Conservation (phyloP, 306 rosid genomes). For the Vigna unguiculata region DNA sequence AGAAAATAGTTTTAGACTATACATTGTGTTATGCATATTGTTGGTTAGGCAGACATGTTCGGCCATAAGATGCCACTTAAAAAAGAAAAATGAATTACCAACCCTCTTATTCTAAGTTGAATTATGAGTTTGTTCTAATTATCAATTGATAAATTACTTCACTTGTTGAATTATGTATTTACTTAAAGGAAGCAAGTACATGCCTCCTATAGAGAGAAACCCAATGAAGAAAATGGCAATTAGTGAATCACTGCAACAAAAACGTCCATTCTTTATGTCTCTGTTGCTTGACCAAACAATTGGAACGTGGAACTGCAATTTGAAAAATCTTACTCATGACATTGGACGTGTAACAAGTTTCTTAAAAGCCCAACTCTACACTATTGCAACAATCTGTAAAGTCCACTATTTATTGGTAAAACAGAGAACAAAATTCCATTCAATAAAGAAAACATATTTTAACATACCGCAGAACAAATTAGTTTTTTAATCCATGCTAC, state of each 20-base stretch:
- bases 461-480: background rate
- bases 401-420: background rate
- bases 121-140: too few relatives aligned
- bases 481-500: background rate
- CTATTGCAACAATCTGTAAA: background rate
- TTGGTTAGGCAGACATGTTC: too few relatives aligned
- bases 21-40: too few relatives aligned
- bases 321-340: background rate
- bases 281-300: background rate
- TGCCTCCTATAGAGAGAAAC: background rate
- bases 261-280: background rate
- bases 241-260: background rate
- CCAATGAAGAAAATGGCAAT: background rate
- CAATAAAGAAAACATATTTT: background rate
- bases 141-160: background rate
- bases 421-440: background rate
- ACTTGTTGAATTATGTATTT: background rate
- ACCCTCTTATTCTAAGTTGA: too few relatives aligned
- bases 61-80: too few relatives aligned
- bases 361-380: background rate
- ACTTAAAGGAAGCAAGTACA: too few relatives aligned
- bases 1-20: too few relatives aligned
- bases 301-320: background rate
- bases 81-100: too few relatives aligned
- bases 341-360: too few relatives aligned